phyloP scores from a whole-genome alignment of 495 filamentous ascomycete genomes.

The Friedmanniomyces endolithicus region DNA sequence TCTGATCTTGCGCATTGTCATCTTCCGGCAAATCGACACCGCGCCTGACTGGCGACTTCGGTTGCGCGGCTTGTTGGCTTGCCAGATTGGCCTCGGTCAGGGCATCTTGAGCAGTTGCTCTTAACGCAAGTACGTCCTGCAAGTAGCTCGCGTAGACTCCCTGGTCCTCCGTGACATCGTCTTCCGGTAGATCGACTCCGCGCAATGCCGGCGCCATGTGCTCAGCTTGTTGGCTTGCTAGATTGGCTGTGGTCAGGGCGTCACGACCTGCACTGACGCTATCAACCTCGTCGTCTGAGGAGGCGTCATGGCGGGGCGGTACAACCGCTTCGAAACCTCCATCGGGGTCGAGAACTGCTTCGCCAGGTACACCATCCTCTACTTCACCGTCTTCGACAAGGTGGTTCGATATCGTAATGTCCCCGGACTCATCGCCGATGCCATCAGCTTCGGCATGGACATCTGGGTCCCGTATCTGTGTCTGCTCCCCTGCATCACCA shows the following conservation, averaged over 20 bases:
- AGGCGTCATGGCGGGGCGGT: not conserved
- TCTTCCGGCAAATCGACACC: slow-evolving; percentile 3
- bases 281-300: not conserved
- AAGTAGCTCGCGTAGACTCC: no score
- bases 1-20: slow-evolving; percentile 2
- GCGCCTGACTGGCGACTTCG: not conserved
- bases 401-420: slow-evolving; percentile 1
- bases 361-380: not conserved
- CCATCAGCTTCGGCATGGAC: not conserved
- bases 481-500: no score
- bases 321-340: not conserved
- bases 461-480: no score
- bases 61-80: not conserved
- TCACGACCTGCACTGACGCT: not conserved
- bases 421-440: not conserved
- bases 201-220: not conserved
- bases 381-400: slow-evolving; percentile 10
- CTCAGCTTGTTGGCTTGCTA: not conserved
- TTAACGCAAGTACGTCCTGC: not conserved
- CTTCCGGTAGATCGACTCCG: slow-evolving; percentile 5
- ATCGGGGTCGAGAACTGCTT: not conserved
- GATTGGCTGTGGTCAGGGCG: slow-evolving; percentile 12
- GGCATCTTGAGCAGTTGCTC: not conserved
- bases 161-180: slow-evolving; percentile 5
- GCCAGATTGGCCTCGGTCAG: not conserved